phyloP scores from a whole-genome alignment of 176 grass and related monocot species.

The Cocos nucifera region DNA sequence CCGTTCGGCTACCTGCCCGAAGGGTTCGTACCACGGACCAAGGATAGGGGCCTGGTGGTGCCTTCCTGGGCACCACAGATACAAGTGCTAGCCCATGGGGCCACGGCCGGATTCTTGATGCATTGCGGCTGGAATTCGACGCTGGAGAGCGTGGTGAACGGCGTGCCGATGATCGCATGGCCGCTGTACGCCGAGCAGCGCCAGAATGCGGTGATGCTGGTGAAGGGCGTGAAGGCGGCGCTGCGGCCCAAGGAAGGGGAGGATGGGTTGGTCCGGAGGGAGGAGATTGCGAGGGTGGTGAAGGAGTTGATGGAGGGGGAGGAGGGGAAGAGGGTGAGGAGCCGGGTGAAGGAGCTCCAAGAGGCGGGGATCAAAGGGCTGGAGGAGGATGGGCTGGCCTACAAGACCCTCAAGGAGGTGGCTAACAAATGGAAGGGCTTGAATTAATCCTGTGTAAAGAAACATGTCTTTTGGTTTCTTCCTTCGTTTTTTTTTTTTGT shows the following conservation, averaged over 20 bases:
- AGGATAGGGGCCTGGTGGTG: neutral
- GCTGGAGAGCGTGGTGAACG: conserved; percentile 6
- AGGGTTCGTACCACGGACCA: conserved; percentile 1
- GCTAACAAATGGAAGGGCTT: neutral
- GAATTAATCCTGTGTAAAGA: no score
- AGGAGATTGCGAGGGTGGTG: neutral
- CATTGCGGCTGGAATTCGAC: conserved; percentile 13
- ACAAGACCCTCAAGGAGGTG: neutral
- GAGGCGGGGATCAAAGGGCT: neutral
- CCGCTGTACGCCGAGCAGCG: conserved; percentile 10
- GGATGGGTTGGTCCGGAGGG: neutral
- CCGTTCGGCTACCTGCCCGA: neutral
- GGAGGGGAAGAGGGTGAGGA: neutral
- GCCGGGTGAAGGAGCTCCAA: neutral
- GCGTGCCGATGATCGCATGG: conserved; percentile 15
- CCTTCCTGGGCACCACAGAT: neutral
- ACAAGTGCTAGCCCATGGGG: neutral
- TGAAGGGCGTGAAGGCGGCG: neutral
- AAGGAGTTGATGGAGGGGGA: conserved; percentile 6
- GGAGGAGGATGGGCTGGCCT: neutral
- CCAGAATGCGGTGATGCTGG: conserved; percentile 2
- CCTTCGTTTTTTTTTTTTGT: no score
- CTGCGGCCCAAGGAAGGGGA: neutral
- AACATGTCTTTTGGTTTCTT: no score
- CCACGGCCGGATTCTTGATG: neutral